A percentile compares a stretch with the other conserved stretches of the same genome.
Conservation (phyloP, 108 stramenopile species). For the Mayamaea pseudoterrestris region DNA sequence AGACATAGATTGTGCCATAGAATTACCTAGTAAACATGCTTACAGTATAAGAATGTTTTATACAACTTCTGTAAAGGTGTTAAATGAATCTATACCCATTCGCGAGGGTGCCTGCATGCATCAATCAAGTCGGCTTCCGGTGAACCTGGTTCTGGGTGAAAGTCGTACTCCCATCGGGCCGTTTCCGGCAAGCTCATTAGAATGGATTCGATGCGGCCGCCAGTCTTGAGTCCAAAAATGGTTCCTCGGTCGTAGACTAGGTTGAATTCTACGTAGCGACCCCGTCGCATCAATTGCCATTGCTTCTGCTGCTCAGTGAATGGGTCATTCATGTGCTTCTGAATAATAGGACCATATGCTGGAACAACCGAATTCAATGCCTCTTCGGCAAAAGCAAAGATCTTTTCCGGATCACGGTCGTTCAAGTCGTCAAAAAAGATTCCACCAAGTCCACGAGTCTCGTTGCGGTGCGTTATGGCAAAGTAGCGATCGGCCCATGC, state of each 20-base stretch:
- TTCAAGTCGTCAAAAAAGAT: slow-evolving; percentile 97
- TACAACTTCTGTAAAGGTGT: no score
- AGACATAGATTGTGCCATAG: no score
- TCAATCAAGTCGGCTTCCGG: slow-evolving; percentile 89
- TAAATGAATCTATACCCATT: slow-evolving; percentile 89
- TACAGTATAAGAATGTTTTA: no score
- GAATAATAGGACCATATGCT: slow-evolving; percentile 84
- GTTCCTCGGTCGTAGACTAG: slow-evolving; percentile 96
- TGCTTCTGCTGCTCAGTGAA: slow-evolving; percentile 82
- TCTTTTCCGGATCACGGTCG: slow-evolving; percentile 73
- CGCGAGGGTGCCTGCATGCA: slow-evolving; percentile 71
- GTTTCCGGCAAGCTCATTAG: slow-evolving; percentile 96
- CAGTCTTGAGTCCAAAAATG: slow-evolving; percentile 94
- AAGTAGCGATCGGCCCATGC: slow-evolving; percentile 96
- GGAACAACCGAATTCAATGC: slow-evolving; percentile 69
- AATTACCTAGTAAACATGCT: no score
- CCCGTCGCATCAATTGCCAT: slow-evolving; percentile 90
- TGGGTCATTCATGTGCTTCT: slow-evolving; percentile 70
- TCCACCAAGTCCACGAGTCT: slow-evolving; percentile 91
- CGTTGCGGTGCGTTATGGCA: slow-evolving; percentile 82
- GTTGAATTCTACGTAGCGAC: slow-evolving; percentile 96
- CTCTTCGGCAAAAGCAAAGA: slow-evolving; percentile 78
- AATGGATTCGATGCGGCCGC: slow-evolving; percentile 93
- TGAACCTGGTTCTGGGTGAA: slow-evolving; percentile 55
- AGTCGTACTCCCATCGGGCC: slow-evolving; percentile 91